Evolutionary conservation across 768 basidiomycete species (phyloP), one percentile per base, ranked within the genome.

Genomic region (Epithele typhae): DNA sequence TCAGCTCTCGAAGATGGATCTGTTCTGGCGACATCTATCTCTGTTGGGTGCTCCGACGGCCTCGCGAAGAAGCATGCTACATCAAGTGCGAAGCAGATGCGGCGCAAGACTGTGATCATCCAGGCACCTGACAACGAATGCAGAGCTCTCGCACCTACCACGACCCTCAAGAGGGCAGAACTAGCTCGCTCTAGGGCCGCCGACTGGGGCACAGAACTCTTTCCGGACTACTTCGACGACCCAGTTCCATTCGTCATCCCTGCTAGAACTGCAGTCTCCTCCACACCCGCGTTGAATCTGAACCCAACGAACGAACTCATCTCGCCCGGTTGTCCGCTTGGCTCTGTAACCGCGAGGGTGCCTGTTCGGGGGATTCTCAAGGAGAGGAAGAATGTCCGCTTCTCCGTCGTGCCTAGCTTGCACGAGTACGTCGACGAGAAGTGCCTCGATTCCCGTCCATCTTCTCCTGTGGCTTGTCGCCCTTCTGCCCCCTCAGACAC

Each of bases 341-440:
- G 23, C 3, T 48, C 56, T 18, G 54, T 58, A 4, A 68, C 60
- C 24, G 55, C 63, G 37, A 53, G 57, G 6, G 3, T 34, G 15
- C 61, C 61, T 0, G 61, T 65, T 17, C 61, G 61, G 44, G 63
- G 70, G 19, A 71, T 71, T 39, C 57, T 71, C 49, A 71, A 71
- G 61, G 67, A 64, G 50, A 59, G 52, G 48, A 70, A 71, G 61
- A 64, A 56, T 35, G 69, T 71, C 32, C 68, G 70, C 25, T 71
- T 71, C 49, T 60, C 59, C 3, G 36, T 52, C 4, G 49, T 57
- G 14, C 59, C 57, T 9, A 47, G 52, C 18, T 38, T 49, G 33
- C 51, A 54, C 40, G 57, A 58, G 25, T 57, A 56, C 43, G 32
- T 25, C 25, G 40, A 30, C 8, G 47, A 47, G 18, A 44, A 42